Conservation (phyloP, 164 flowering plant genomes). For the Umbilicus rupestris region DNA sequence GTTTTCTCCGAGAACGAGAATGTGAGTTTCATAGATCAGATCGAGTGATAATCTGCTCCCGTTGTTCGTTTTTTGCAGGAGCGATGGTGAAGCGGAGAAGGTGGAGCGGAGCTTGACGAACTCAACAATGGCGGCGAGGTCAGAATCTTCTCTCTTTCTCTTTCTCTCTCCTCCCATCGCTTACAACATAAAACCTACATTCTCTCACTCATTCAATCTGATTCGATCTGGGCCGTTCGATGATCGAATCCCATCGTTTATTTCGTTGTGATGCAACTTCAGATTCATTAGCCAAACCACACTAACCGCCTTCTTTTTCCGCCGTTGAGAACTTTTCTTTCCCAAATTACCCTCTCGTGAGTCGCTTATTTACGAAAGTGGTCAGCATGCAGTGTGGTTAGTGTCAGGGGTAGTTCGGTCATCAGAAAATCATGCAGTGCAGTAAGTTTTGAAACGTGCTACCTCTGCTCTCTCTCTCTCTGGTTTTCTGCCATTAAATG, state of each 20-base stretch:
- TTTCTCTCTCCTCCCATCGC: background rate
- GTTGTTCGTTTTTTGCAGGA: no score
- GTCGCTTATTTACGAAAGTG: background rate
- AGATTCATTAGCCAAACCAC: background rate
- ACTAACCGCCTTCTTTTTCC: background rate
- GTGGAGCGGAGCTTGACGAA: background rate
- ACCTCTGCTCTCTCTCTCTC: no score
- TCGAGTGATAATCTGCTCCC: no score
- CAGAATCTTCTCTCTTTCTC: background rate
- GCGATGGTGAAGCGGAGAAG: background rate
- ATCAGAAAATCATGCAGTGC: background rate
- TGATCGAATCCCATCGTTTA: background rate
- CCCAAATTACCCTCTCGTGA: background rate
- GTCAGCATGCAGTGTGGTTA: background rate
- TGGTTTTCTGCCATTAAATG: background rate
- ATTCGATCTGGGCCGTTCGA: background rate
- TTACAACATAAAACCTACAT: background rate
- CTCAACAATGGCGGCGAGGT: conserved; percentile 3
- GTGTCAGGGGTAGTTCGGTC: background rate
- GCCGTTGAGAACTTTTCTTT: background rate
- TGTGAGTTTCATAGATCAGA: no score
- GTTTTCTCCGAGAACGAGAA: no score
- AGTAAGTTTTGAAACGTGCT: no score
- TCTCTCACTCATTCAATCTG: background rate
- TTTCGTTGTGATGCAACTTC: no score